Base-by-base conservation (phyloP, 108 stramenopile species). In the Nannochloropsis oceanica region DNA sequence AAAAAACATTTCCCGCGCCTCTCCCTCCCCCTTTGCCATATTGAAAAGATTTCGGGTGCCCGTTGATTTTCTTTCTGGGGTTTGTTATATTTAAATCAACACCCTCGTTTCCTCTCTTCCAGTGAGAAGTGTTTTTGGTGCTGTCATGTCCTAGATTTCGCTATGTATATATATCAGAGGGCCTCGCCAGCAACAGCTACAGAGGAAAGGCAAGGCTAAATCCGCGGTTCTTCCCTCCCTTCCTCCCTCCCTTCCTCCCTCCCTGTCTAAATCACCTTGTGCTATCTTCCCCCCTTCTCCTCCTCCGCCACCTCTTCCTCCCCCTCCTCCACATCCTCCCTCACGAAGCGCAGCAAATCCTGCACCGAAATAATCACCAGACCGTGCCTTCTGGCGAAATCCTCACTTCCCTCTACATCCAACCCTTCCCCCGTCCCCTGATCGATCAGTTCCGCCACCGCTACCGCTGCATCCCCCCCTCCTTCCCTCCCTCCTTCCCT, bases 341-440 rank as follows among this genome's bases (percentile, higher is more conserved):
- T 73, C 59, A 73, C 59, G 59, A 73, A 73, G 22, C 59, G 59
- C 7, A 85, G 88, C 79, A 97, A 84, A 92, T 97, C 95, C 13
- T 92, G 95, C 83, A 97, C 95, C 81, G 94, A 94, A 8, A 95
- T 95, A 88, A 96, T 81, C 12, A 94, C 94, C 42, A 93, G 92
- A 2, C 93, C 93, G 86, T 93, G 93, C 82, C 85, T 87, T 89
- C 91, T 86, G 85, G 93, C 93, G 86, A 97, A 94, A 27, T 92
- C 89, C 81, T 90, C 94, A 80, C 95, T 44, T 80, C 94, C 96
- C 26, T 93, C 93, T 95, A 97, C 96, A n/a, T 86, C 91, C 8
- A 93, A 93, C 87, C 94, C 91, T 84, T 96, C 95, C 87, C 96
- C 96, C 46, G 94, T 94, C 12, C 94, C 95, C 89, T 95, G 95